phyloP scores from a whole-genome alignment of 179 eudicot species.

The Heliamphora pulchella region DNA sequence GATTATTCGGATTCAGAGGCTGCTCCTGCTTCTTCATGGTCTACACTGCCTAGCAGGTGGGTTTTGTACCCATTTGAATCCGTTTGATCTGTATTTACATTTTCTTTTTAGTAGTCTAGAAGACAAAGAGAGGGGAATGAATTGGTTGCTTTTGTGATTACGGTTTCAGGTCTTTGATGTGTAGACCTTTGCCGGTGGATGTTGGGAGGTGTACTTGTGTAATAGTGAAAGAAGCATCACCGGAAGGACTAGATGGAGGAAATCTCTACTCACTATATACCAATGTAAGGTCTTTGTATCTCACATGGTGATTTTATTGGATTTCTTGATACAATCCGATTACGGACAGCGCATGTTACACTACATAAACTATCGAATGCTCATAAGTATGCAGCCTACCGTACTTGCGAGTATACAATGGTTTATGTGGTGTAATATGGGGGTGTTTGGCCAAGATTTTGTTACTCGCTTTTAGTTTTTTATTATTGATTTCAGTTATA shows the following conservation, averaged over 20 bases:
- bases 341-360: too few relatives aligned
- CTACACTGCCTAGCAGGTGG: conserved; percentile 82
- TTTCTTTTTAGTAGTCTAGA: background rate
- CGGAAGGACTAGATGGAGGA: conserved; percentile 51
- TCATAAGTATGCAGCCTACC: too few relatives aligned
- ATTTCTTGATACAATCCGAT: background rate
- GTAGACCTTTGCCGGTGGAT: conserved; percentile 74
- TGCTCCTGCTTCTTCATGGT: conserved; percentile 99
- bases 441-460: too few relatives aligned
- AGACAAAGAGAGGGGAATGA: background rate
- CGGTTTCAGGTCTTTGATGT: conserved; percentile 63
- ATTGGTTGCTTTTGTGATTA: background rate
- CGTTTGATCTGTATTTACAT: background rate
- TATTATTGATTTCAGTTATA: too few relatives aligned
- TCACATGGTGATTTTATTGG: background rate
- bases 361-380: too few relatives aligned
- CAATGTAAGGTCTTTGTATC: conserved; percentile 40
- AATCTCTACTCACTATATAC: conserved; percentile 71
- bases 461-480: too few relatives aligned
- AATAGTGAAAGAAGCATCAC: conserved; percentile 61
- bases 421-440: too few relatives aligned
- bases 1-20: conserved; percentile 92
- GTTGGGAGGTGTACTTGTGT: conserved; percentile 85
- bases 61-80: conserved; percentile 8
- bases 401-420: too few relatives aligned